phyloP scores from a whole-genome alignment of 2,329 filamentous ascomycete genomes.

The Colletotrichum ledebouriae region DNA sequence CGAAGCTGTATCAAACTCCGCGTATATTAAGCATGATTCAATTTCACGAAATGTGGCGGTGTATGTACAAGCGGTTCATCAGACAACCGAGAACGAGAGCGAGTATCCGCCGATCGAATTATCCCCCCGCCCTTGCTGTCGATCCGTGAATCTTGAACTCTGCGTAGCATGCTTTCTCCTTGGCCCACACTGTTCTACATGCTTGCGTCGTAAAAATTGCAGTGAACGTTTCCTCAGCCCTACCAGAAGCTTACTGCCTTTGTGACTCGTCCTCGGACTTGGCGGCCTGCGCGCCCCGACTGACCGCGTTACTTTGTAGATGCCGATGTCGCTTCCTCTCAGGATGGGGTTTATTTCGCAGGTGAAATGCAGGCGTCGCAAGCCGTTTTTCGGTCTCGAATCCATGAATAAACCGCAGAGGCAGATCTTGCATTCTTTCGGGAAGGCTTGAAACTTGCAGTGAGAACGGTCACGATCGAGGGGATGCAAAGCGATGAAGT shows the following conservation, averaged over 20 bases:
- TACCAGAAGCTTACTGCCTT: not conserved
- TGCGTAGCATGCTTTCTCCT: no score
- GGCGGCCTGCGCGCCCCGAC: not conserved
- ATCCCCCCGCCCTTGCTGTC: not conserved
- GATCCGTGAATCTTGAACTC: conserved; percentile 6
- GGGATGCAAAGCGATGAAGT: no score
- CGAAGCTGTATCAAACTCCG: not conserved
- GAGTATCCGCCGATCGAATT: not conserved
- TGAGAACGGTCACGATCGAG: no score
- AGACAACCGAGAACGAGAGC: not conserved
- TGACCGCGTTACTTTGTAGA: not conserved
- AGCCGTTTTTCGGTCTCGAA: no score
- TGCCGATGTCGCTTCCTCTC: not conserved
- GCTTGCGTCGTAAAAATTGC: no score
- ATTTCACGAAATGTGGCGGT: no score
- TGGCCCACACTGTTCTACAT: no score
- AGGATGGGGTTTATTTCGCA: not conserved
- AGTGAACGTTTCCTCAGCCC: not conserved
- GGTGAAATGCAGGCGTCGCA: not conserved
- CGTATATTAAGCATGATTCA: no score
- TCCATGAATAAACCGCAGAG: no score
- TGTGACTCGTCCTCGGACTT: not conserved
- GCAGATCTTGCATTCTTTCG: no score
- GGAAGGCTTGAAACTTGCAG: no score
- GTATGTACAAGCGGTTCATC: no score